These are phyloP conservation scores for Lachnellula hyalina DNA, from an alignment of 2,329 filamentous ascomycete species.

Conservation along the genomic window DNA sequence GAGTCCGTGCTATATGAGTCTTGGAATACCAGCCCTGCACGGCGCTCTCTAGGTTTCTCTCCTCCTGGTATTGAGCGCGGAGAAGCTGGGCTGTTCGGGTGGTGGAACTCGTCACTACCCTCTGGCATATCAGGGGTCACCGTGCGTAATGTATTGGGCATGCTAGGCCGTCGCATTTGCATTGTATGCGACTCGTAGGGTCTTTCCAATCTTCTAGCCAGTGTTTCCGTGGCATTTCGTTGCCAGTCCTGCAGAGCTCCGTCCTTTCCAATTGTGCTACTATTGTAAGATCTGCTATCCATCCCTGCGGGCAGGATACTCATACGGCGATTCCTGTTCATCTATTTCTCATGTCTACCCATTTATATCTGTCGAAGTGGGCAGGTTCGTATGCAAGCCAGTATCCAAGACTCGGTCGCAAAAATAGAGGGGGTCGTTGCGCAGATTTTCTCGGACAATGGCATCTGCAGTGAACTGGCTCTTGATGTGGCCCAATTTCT, in stretches of 20 bases:
- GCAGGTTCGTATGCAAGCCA: conserved; percentile 1
- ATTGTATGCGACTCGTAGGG: conserved; percentile 20
- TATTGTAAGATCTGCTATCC: conserved; percentile 39
- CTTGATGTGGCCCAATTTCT: not conserved
- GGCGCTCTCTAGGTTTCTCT: conserved; percentile 36
- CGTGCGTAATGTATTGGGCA: conserved; percentile 50
- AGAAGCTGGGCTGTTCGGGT: conserved; percentile 32
- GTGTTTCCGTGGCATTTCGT: conserved; percentile 25
- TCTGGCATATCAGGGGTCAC: conserved; percentile 57
- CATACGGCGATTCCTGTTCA: conserved; percentile 31
- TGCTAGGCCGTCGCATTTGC: conserved; percentile 26
- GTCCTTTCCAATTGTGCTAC: conserved; percentile 25
- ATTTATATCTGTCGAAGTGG: conserved; percentile 1
- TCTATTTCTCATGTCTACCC: conserved; percentile 22
- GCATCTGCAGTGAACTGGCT: conserved; percentile 5
- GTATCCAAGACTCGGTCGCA: not conserved
- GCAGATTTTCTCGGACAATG: not conserved
- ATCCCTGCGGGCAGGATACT: conserved; percentile 41
- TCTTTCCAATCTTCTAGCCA: conserved; percentile 23
- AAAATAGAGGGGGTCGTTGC: not conserved
- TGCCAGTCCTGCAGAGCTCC: conserved; percentile 28
- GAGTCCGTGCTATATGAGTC: conserved; percentile 45
- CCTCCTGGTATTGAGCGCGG: conserved; percentile 43
- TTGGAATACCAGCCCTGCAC: conserved; percentile 57
- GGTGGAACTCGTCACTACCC: conserved; percentile 24